These are phyloP conservation scores for Mycena haematopus DNA, from an alignment of 768 basidiomycete genomes.

Conservation along the genomic window DNA sequence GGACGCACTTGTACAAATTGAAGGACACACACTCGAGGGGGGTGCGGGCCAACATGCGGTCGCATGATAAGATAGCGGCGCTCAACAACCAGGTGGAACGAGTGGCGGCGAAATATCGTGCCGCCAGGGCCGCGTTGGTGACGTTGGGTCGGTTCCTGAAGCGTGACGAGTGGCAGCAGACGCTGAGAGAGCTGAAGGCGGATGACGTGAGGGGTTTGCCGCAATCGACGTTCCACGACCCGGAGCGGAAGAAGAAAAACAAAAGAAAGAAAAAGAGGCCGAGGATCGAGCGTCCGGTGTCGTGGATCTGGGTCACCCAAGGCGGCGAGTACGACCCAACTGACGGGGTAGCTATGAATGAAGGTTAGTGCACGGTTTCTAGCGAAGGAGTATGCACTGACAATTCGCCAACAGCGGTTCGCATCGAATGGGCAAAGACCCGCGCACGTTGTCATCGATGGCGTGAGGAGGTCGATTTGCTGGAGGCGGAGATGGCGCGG, in stretches of 20 bases:
- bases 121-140: constrained; percentile 27
- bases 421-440: constrained; percentile 36
- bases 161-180: constrained; percentile 27
- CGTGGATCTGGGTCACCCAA: constrained; percentile 20
- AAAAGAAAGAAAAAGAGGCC: constrained; percentile 1
- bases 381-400: neutral
- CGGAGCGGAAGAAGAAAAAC: constrained; percentile 2
- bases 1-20: constrained; percentile 30
- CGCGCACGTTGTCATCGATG: constrained; percentile 28
- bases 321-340: neutral
- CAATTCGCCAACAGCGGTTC: neutral
- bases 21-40: constrained; percentile 33
- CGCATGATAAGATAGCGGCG: constrained; percentile 27
- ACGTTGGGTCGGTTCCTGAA: constrained; percentile 7
- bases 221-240: too few relatives aligned
- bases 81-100: constrained; percentile 29
- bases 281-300: neutral
- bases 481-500: constrained; percentile 38
- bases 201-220: too few relatives aligned
- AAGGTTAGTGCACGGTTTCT: neutral
- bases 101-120: constrained; percentile 28
- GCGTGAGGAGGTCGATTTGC: constrained; percentile 33
- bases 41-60: constrained; percentile 35
- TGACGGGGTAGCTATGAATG: neutral
- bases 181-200: constrained; percentile 21